Evolutionary conservation across 192 early-diverging fungal species (phyloP).

Genomic region (Coemansia sp.): DNA sequence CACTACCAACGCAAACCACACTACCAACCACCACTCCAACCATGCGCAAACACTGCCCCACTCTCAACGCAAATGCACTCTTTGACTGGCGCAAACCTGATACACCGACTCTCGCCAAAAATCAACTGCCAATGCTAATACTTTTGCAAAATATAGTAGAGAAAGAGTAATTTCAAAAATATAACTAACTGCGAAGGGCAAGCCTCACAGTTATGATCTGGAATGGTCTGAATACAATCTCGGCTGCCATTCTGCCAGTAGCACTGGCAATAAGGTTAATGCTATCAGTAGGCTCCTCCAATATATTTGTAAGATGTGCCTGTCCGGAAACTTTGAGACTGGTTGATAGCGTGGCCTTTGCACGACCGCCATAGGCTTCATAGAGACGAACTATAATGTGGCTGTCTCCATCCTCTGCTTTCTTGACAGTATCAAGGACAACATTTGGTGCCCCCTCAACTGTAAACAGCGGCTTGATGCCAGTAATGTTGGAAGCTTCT

Average conservation of each 20-base stretch:
- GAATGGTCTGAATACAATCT: conserved; percentile 34
- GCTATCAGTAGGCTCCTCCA: conserved; percentile 24
- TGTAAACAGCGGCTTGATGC: conserved; percentile 15
- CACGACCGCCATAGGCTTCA: conserved; percentile 85
- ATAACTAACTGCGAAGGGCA: neutral
- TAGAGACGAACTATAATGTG: conserved; percentile 81
- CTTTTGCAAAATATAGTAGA: no score
- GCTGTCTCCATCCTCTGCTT: conserved; percentile 72
- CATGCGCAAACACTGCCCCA: no score
- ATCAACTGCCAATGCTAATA: no score
- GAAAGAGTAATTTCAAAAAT: neutral
- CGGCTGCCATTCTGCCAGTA: conserved; percentile 1
- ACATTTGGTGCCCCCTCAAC: conserved; percentile 60
- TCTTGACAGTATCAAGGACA: conserved; percentile 89
- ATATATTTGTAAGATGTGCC: conserved; percentile 35
- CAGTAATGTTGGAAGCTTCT: neutral
- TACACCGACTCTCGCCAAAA: no score
- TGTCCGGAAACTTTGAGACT: conserved; percentile 8
- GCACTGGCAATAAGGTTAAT: conserved; percentile 3
- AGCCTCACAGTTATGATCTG: conserved; percentile 13
- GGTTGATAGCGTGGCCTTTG: conserved; percentile 19
- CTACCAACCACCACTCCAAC: no score
- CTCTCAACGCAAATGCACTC: no score
- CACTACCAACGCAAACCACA: no score
- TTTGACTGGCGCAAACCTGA: no score